Evolutionary conservation across 1,139 yeast species (phyloP), one percentile per base, ranked within the genome.

Genomic region (Starmera stellimalicola): DNA sequence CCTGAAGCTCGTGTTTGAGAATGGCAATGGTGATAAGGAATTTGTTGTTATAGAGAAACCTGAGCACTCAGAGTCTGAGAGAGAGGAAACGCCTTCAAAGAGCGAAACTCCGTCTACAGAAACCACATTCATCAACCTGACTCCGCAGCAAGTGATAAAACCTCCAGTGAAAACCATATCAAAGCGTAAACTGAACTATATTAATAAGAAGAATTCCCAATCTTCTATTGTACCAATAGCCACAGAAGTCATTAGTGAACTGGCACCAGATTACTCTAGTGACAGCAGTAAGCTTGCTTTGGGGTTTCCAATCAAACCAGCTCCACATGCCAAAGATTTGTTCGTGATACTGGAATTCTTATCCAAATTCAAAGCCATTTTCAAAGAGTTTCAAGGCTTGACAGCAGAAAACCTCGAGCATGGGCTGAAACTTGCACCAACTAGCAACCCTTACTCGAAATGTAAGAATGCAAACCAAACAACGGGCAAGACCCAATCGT

Each of bases 331-430:
- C 0, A 57, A 56, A 25, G 73, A 69, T 41, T 58, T 72, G 12
- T 40, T 68, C 17, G 58, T 50, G 36, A 50, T 73, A 5, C 51
- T 70, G 40, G 54, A 68, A 7, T 73, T 63, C 37, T 48, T 70
- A 24, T 57, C 58, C 32, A 70, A 67, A 43, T 73, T 71, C 42
- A 54, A 51, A 35, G 49, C 52, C 6, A 54, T 55, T 26, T 56
- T 61, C 30, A 38, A 38, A 3, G 57, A 51, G 10, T 38, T 69
- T 9, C 56, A 59, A 18, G 55, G 58, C 23, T 34, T 60, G 20
- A 62, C 66, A 0, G 75, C 77, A 10, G 68, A 64, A 38, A 73
- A 68, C 43, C 56, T 73, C 23, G 77, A 72, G 44, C 50, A 54
- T 16, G 78, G 77, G 1, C 51, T 72, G 28, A 59, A 68, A 18